Evolutionary conservation across 192 early-diverging fungal species (phyloP).

Genomic region (Phlyctochytrium planicorne): DNA sequence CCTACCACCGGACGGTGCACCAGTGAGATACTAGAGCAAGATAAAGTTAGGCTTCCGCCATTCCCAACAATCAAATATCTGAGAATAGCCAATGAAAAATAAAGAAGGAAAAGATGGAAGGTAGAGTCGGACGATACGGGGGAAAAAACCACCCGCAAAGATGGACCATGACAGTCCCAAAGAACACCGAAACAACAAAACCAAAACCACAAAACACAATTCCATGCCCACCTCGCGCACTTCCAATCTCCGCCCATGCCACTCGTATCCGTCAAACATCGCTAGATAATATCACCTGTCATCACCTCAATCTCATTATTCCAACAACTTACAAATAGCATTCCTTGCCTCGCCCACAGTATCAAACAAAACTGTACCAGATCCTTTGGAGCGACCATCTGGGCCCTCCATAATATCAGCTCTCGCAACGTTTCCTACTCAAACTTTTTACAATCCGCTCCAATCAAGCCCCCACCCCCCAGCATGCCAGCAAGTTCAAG

Average conservation of each 20-base stretch:
- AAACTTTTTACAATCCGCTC: constrained; percentile 22
- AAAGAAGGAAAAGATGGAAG: background rate
- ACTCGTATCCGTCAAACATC: constrained; percentile 77
- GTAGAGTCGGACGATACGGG: background rate
- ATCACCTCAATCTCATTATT: constrained; percentile 19
- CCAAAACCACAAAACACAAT: background rate
- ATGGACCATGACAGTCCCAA: background rate
- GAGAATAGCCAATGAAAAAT: background rate
- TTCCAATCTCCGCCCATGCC: constrained; percentile 73
- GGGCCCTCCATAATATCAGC: constrained; percentile 66
- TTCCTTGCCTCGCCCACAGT: constrained; percentile 58
- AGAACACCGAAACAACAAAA: background rate
- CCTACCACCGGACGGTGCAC: constrained; percentile 15
- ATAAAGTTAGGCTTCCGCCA: background rate
- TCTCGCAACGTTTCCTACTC: constrained; percentile 60
- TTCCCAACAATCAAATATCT: constrained; percentile 8
- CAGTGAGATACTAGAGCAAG: background rate
- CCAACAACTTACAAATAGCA: constrained; percentile 81
- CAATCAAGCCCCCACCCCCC: constrained; percentile 24
- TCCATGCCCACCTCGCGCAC: constrained; percentile 67
- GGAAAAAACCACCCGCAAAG: background rate
- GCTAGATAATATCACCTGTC: constrained; percentile 50
- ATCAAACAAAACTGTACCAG: constrained; percentile 75
- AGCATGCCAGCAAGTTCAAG: constrained; percentile 15
- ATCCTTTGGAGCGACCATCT: constrained; percentile 68